phyloP scores from a whole-genome alignment of 2,329 filamentous ascomycete species.

The Hypoxylon sp. region DNA sequence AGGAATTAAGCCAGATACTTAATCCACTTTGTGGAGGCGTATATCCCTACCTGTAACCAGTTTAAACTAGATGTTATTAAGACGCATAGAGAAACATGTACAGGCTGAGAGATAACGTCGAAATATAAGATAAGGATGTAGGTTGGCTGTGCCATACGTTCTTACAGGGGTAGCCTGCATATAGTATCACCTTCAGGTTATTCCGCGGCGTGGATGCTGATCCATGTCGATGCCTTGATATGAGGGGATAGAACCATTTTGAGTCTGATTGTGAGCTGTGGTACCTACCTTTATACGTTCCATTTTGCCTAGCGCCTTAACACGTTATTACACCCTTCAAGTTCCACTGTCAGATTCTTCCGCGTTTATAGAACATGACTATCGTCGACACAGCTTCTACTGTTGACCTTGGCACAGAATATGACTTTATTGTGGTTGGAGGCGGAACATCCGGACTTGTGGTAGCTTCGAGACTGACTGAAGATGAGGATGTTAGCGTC shows the following conservation, averaged over 20 bases:
- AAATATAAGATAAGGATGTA: no score
- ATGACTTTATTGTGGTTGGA: conserved; percentile 34
- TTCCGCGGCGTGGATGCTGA: not conserved
- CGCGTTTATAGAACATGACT: conserved; percentile 1
- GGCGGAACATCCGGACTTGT: conserved; percentile 35
- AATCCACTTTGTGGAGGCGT: no score
- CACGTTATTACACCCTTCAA: not conserved
- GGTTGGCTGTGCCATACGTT: not conserved
- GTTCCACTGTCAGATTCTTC: not conserved
- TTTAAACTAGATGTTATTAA: no score
- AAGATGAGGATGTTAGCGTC: conserved; percentile 44
- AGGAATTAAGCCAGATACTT: no score
- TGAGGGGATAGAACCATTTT: not conserved
- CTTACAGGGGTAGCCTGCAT: not conserved
- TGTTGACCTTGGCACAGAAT: conserved; percentile 4
- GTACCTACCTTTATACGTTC: not conserved
- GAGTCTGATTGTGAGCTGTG: not conserved
- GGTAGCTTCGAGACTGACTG: conserved; percentile 33
- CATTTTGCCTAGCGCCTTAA: not conserved
- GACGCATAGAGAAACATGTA: no score
- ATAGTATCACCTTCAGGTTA: conserved; percentile 1
- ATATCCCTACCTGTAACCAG: no score
- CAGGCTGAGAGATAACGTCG: no score
- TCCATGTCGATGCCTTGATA: not conserved
- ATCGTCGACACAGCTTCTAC: conserved; percentile 2